phyloP scores from a whole-genome alignment of 2,329 filamentous ascomycete genomes.

The Penicillium italicum region DNA sequence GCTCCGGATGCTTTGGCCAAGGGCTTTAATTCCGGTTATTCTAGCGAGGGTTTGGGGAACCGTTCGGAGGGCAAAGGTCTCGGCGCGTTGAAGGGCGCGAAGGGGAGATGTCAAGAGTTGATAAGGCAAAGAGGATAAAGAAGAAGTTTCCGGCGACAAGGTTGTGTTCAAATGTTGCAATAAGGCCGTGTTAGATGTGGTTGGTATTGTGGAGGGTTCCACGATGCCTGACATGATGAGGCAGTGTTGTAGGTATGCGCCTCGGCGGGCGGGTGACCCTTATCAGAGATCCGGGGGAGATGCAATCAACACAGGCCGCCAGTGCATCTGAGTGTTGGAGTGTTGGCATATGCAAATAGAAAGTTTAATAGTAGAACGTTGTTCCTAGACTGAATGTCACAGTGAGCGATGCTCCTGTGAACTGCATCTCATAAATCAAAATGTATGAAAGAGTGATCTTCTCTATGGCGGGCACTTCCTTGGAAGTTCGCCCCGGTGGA shows the following conservation, averaged over 20 bases:
- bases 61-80: slow-evolving; percentile 35
- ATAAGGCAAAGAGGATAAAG: slow-evolving; percentile 28
- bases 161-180: slow-evolving; percentile 21
- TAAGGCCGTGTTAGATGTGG: slow-evolving; percentile 20
- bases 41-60: slow-evolving; percentile 34
- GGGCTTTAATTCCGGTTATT: slow-evolving; percentile 27
- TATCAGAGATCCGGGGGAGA: slow-evolving; percentile 21
- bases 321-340: neutral
- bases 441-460: slow-evolving; percentile 5
- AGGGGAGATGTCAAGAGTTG: slow-evolving; percentile 37
- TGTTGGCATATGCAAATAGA: too few relatives aligned
- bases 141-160: slow-evolving; percentile 15
- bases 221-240: slow-evolving; percentile 27
- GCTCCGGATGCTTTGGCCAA: slow-evolving; percentile 26
- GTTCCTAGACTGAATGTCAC: neutral
- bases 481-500: neutral
- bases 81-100: slow-evolving; percentile 36
- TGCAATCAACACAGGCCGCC: slow-evolving; percentile 13
- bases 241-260: neutral
- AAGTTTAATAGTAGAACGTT: neutral
- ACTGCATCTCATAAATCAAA: slow-evolving; percentile 11
- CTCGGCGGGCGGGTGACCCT: slow-evolving; percentile 13
- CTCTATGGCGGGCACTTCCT: slow-evolving; percentile 6
- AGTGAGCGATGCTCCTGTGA: slow-evolving; percentile 16
- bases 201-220: slow-evolving; percentile 18